These are phyloP conservation scores for Colletotrichum orbiculare DNA, from an alignment of 2,329 filamentous ascomycete species.

Conservation along the genomic window DNA sequence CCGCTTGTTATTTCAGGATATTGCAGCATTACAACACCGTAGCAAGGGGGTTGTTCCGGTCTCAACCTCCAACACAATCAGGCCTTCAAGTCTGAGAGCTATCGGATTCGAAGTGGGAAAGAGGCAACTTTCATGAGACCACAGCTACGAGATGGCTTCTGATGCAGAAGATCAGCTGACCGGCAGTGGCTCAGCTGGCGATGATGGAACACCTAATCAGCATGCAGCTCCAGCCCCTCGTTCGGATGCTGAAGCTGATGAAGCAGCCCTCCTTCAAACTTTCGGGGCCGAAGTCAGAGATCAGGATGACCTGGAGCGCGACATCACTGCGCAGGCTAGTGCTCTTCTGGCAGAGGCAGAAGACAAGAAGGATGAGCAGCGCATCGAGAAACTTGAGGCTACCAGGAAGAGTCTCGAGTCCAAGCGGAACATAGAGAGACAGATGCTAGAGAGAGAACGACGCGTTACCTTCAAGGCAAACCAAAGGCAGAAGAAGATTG, in stretches of 20 bases:
- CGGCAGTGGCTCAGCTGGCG: not conserved
- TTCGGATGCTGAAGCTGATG: slow-evolving; percentile 1
- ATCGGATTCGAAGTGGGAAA: too few species aligned
- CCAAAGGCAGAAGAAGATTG: slow-evolving; percentile 73
- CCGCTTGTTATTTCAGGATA: too few species aligned
- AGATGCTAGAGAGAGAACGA: slow-evolving; percentile 56
- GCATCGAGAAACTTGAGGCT: slow-evolving; percentile 68
- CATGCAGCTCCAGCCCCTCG: not conserved
- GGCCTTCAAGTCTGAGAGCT: not conserved
- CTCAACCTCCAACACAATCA: too few species aligned
- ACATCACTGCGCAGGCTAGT: slow-evolving; percentile 76
- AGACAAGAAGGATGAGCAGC: slow-evolving; percentile 70
- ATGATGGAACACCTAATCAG: not conserved
- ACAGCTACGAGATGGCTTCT: slow-evolving; percentile 1
- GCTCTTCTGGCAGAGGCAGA: slow-evolving; percentile 70
- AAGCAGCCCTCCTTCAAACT: slow-evolving; percentile 27
- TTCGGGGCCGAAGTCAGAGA: slow-evolving; percentile 70
- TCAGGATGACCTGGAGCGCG: slow-evolving; percentile 90
- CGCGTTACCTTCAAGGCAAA: slow-evolving; percentile 62
- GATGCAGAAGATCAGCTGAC: not conserved
- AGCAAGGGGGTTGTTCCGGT: too few species aligned
- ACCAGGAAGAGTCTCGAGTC: slow-evolving; percentile 69
- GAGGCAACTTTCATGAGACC: too few species aligned
- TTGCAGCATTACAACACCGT: too few species aligned
- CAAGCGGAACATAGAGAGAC: slow-evolving; percentile 69